Evolutionary conservation across 495 filamentous ascomycete species (phyloP).

Genomic region (Penicillium ucsense): DNA sequence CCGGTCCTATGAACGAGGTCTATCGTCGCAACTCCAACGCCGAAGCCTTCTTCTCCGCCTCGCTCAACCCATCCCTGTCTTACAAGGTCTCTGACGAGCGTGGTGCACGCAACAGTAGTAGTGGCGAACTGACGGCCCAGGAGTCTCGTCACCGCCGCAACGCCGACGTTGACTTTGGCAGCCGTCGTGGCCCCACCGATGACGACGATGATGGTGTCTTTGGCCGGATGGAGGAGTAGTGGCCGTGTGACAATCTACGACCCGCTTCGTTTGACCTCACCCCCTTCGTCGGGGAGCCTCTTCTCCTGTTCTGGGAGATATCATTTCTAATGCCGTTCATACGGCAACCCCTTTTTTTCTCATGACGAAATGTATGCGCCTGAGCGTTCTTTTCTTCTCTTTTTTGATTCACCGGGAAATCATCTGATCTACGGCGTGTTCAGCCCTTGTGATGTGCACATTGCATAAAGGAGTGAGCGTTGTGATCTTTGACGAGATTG

Average conservation of each 20-base stretch:
- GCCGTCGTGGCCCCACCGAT: conserved; percentile 55
- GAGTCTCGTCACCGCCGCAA: conserved; percentile 43
- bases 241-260: neutral
- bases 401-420: conserved; percentile 2
- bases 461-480: conserved; percentile 11
- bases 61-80: conserved; percentile 38
- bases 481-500: too few species aligned
- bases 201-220: conserved; percentile 95
- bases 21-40: conserved; percentile 25
- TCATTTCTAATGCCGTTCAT: conserved; percentile 2
- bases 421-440: conserved; percentile 4
- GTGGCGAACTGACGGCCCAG: conserved; percentile 22
- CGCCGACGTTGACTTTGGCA: conserved; percentile 73
- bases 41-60: conserved; percentile 29
- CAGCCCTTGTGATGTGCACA: conserved; percentile 5
- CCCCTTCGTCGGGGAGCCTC: too few species aligned
- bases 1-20: conserved; percentile 30
- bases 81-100: conserved; percentile 42
- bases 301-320: neutral
- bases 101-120: conserved; percentile 25
- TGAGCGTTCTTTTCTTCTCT: conserved; percentile 25
- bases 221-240: conserved; percentile 87
- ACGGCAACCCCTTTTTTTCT: conserved; percentile 9
- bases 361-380: conserved; percentile 35
- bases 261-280: too few species aligned